These are phyloP conservation scores for Mallotus japonicus DNA, from an alignment of 441 rosid genomes.

Conservation along the genomic window DNA sequence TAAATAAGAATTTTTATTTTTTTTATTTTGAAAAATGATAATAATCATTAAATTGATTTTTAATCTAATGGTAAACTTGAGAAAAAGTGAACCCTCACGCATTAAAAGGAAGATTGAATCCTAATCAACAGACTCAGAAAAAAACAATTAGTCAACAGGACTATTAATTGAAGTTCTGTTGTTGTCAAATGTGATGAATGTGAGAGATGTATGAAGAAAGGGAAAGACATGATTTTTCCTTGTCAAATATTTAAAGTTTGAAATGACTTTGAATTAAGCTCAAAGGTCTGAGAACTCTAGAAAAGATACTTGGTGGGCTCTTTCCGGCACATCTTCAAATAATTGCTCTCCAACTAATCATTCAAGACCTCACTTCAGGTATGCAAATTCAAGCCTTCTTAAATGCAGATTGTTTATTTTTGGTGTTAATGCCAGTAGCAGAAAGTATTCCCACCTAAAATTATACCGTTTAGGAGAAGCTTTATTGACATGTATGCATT, in stretches of 20 bases:
- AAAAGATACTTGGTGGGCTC: background rate
- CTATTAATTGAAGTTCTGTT: background rate
- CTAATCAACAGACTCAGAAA: background rate
- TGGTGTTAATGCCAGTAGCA: no score
- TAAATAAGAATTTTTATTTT: no score
- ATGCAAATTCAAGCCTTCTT: background rate
- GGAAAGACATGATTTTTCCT: background rate
- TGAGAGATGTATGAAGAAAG: background rate
- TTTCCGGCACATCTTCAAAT: background rate
- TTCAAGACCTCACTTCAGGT: background rate
- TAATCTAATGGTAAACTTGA: no score
- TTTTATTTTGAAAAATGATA: no score
- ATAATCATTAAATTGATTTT: no score
- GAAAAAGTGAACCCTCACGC: no score
- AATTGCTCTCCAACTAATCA: background rate
- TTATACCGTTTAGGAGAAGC: no score
- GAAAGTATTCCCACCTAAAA: no score
- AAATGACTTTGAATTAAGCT: background rate
- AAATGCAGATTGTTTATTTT: background rate
- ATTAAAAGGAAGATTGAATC: background rate
- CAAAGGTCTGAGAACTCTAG: no score
- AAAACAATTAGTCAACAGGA: no score
- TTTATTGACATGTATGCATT: no score
- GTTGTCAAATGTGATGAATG: background rate
- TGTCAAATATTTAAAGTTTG: background rate